Percentiles rank a stretch among this genome's conserved stretches.
These are phyloP conservation scores for Leccinum imitatum DNA, from an alignment of 768 basidiomycete genomes.

Conservation along the genomic window DNA sequence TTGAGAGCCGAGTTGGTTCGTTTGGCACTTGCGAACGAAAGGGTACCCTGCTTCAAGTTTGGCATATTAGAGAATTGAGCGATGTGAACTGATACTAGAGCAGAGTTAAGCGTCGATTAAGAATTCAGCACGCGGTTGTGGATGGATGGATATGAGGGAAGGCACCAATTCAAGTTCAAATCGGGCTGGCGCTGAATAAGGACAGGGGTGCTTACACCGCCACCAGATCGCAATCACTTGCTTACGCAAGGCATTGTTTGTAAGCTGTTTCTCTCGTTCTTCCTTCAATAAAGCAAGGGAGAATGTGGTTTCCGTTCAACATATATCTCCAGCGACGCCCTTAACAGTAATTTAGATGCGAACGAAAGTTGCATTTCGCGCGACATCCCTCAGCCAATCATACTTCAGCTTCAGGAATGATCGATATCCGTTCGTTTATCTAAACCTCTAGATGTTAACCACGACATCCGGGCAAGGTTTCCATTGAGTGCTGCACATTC, in stretches of 20 bases:
- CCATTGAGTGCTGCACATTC: no score
- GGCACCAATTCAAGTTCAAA: background rate
- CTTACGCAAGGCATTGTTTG: no score
- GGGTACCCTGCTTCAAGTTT: conserved; percentile 43
- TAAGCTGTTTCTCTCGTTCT: no score
- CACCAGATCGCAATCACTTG: background rate
- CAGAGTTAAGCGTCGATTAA: background rate
- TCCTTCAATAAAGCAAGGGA: background rate
- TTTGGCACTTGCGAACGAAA: conserved; percentile 48
- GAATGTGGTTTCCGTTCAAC: no score
- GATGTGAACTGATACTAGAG: background rate
- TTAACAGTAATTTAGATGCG: no score
- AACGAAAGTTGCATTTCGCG: no score
- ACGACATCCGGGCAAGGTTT: no score
- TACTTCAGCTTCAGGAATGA: no score
- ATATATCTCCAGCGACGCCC: no score
- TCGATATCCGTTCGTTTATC: no score
- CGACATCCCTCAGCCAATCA: no score
- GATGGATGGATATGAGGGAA: background rate
- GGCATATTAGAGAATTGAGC: background rate
- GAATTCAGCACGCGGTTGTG: background rate
- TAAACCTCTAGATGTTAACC: no score
- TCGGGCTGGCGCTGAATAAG: conserved; percentile 2
- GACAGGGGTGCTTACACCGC: conserved; percentile 22
- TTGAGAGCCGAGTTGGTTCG: conserved; percentile 35